Conservation (phyloP, 352 stramenopile genomes). For the Phytophthora pisi region DNA sequence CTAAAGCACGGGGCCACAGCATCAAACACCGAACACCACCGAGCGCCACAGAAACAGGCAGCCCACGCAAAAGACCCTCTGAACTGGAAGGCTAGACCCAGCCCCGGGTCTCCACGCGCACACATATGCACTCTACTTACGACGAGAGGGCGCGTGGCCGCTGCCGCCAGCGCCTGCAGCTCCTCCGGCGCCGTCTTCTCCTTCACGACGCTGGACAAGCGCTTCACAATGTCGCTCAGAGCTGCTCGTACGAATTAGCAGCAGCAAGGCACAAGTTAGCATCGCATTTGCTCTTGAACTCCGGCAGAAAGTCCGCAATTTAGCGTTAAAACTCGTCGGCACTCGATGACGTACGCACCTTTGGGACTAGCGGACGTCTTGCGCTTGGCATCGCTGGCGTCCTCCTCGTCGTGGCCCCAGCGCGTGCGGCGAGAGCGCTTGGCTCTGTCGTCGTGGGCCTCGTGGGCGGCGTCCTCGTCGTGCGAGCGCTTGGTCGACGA, state of each 20-base stretch:
- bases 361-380: constrained; percentile 1
- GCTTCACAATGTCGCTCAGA: constrained; percentile 68
- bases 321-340: no score
- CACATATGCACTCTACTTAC: constrained; percentile 29
- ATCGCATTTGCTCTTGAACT: background rate
- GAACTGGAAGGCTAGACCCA: background rate
- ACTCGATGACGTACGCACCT: background rate
- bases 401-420: constrained; percentile 40
- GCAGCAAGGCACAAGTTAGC: background rate
- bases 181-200: constrained; percentile 57
- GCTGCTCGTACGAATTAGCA: constrained; percentile 23
- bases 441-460: constrained; percentile 5
- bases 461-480: constrained; percentile 15
- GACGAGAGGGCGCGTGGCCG: constrained; percentile 29
- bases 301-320: no score
- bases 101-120: background rate
- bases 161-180: constrained; percentile 26
- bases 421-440: constrained; percentile 49
- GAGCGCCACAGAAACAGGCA: background rate
- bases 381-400: background rate
- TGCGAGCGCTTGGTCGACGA: constrained; percentile 31
- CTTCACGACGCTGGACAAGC: constrained; percentile 68
- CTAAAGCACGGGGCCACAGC: constrained; percentile 22
- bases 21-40: constrained; percentile 33
- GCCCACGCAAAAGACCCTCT: background rate